A percentile compares a stretch with the other conserved stretches of the same genome.
Evolutionary conservation across 805 yeast genomes (phyloP).

Genomic region (Tanozyma kutaoensis): DNA sequence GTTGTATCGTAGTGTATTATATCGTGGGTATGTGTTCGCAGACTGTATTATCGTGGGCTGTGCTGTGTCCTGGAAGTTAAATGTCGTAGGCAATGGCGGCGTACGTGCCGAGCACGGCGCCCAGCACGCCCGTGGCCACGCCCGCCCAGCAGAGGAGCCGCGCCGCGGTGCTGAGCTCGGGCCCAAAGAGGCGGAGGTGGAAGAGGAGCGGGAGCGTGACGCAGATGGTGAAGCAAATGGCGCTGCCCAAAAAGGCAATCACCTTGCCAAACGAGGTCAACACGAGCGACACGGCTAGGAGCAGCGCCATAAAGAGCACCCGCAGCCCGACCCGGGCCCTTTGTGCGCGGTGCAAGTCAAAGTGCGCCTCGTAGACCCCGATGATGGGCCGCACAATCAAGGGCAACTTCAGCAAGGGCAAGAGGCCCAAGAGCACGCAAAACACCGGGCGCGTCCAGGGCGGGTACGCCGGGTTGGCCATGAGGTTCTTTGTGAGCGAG

Average conservation of each 20-base stretch:
- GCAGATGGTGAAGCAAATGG: conserved; percentile 28
- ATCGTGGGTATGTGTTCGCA: too few relatives aligned
- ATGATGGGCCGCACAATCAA: conserved; percentile 24
- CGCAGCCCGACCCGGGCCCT: conserved; percentile 7
- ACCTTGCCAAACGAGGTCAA: conserved; percentile 26
- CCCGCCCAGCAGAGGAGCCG: conserved; percentile 2
- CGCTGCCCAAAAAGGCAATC: conserved; percentile 27
- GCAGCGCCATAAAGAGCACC: conserved; percentile 9
- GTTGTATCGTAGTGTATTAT: too few relatives aligned
- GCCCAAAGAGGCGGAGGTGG: conserved; percentile 8
- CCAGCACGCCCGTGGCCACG: conserved; percentile 18
- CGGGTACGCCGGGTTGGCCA: conserved; percentile 60
- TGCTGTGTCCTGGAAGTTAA: too few relatives aligned
- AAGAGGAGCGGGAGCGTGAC: conserved; percentile 25
- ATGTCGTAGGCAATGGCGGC: too few relatives aligned
- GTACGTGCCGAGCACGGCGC: conserved; percentile 48
- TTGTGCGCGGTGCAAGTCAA: conserved; percentile 5
- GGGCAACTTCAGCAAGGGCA: conserved; percentile 29
- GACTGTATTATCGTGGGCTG: too few relatives aligned
- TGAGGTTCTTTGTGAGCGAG: conserved; percentile 65
- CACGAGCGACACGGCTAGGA: conserved; percentile 11
- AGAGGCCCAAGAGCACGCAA: conserved; percentile 20
- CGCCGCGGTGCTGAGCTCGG: conserved; percentile 2
- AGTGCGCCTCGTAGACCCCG: conserved; percentile 19
- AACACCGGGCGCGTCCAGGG: conserved; percentile 26